Conservation (phyloP, 225 moss, liverwort and hornwort species). For the Pseudoscleropodium purum region DNA sequence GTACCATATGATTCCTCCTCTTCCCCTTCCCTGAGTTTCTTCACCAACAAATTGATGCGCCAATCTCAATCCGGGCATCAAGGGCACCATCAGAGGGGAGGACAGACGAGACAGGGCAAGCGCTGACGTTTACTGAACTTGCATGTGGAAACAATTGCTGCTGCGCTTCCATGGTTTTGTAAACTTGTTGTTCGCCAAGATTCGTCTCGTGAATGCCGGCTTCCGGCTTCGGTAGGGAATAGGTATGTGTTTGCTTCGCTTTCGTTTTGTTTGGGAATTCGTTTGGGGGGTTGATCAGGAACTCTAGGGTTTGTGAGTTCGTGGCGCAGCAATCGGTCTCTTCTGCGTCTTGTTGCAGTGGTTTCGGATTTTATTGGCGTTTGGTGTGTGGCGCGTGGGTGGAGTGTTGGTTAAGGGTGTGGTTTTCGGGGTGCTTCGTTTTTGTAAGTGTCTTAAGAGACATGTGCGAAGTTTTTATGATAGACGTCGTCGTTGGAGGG, state of each 20-base stretch:
- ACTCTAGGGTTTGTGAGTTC: neutral
- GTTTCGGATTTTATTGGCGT: neutral
- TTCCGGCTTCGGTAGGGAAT: neutral
- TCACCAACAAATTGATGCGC: neutral
- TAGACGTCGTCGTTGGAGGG: neutral
- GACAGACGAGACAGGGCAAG: neutral
- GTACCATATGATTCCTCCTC: neutral
- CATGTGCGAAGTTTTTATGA: neutral
- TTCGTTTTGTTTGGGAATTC: neutral
- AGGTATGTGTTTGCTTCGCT: neutral
- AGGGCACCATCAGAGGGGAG: neutral
- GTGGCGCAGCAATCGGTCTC: neutral
- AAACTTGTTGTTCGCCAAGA: neutral
- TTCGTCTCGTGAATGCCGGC: neutral
- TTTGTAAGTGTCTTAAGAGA: neutral
- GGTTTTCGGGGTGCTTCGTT: neutral
- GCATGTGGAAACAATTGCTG: neutral
- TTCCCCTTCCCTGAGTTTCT: neutral
- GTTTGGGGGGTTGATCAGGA: neutral
- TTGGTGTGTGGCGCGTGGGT: neutral
- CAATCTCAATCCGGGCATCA: neutral
- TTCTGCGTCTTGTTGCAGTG: neutral
- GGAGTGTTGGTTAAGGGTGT: neutral
- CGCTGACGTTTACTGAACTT: neutral
- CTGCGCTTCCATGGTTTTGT: neutral